phyloP scores from a whole-genome alignment of 371 early-diverging fungal genomes.

The Mortierella sp. region DNA sequence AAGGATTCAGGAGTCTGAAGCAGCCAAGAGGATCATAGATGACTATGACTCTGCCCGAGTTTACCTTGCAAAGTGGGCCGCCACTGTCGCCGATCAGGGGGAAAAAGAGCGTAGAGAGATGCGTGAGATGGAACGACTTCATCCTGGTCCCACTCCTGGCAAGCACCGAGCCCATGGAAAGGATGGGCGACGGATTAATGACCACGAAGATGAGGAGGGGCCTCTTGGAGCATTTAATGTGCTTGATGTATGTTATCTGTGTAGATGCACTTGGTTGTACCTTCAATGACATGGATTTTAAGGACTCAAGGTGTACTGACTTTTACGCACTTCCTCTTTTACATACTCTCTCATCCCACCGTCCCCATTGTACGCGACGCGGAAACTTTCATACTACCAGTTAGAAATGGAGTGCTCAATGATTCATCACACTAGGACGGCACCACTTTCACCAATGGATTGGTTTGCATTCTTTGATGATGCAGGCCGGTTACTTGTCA shows the following conservation, averaged over 20 bases:
- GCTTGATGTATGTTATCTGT: conserved; percentile 58
- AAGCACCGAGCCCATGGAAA: conserved; percentile 37
- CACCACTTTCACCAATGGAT: conserved; percentile 78
- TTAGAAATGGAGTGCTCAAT: conserved; percentile 42
- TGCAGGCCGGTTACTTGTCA: conserved; percentile 67
- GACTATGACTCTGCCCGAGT: conserved; percentile 87
- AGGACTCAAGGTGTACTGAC: not conserved
- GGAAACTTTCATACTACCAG: conserved; percentile 22
- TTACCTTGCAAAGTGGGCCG: conserved; percentile 86
- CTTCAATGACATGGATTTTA: conserved; percentile 1
- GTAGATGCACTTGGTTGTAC: too few species aligned
- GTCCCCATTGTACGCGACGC: too few species aligned
- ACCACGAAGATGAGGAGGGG: conserved; percentile 63
- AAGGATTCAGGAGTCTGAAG: conserved; percentile 66
- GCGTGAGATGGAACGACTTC: conserved; percentile 57
- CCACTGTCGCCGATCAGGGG: conserved; percentile 65
- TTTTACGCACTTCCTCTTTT: conserved; percentile 49
- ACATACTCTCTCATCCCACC: conserved; percentile 14
- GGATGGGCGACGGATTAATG: conserved; percentile 33
- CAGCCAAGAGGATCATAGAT: conserved; percentile 61
- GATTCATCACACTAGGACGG: conserved; percentile 61
- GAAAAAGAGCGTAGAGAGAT: conserved; percentile 57
- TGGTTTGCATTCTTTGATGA: conserved; percentile 82
- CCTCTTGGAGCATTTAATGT: conserved; percentile 76
- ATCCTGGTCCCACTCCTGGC: conserved; percentile 24